These are phyloP conservation scores for Colletotrichum lupini DNA, from an alignment of 2,329 filamentous ascomycete species.

Conservation along the genomic window DNA sequence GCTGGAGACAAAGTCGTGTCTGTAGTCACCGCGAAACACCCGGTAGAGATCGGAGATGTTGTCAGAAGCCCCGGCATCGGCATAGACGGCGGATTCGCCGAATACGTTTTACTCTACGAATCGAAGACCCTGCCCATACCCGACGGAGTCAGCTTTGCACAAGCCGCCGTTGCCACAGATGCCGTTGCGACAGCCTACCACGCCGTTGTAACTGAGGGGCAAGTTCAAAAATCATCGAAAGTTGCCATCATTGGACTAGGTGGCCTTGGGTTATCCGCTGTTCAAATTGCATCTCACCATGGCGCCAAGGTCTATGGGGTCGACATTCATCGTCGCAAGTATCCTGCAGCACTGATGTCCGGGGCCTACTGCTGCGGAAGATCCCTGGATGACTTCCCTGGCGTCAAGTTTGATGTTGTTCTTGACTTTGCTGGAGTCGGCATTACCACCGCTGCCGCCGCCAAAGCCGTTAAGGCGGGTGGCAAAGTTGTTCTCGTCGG, in stretches of 20 bases:
- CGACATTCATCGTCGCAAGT: neutral
- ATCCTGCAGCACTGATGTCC: neutral
- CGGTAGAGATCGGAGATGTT: slow-evolving; percentile 15
- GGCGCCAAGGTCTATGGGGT: slow-evolving; percentile 6
- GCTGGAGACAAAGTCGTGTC: neutral
- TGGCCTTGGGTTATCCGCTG: neutral
- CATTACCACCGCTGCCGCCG: neutral
- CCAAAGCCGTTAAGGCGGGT: neutral
- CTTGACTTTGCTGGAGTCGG: slow-evolving; percentile 15
- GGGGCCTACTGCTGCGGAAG: slow-evolving; percentile 2
- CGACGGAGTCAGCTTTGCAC: slow-evolving; percentile 10
- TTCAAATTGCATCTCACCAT: neutral
- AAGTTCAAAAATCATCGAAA: neutral
- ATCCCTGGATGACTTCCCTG: neutral
- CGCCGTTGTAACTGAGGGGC: slow-evolving; percentile 33
- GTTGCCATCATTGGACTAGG: slow-evolving; percentile 6
- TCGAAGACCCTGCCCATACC: slow-evolving; percentile 20
- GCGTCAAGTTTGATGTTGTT: slow-evolving; percentile 5
- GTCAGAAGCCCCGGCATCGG: slow-evolving; percentile 12
- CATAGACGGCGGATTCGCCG: slow-evolving; percentile 21
- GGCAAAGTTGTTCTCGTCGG: slow-evolving; percentile 23
- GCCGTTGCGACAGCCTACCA: slow-evolving; percentile 27
- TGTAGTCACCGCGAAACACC: neutral
- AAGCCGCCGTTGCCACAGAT: slow-evolving; percentile 25
- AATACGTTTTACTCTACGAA: slow-evolving; percentile 10